These are phyloP conservation scores for Ceratocystiopsis sp. DNA, from an alignment of 2,329 filamentous ascomycete species.

Conservation along the genomic window DNA sequence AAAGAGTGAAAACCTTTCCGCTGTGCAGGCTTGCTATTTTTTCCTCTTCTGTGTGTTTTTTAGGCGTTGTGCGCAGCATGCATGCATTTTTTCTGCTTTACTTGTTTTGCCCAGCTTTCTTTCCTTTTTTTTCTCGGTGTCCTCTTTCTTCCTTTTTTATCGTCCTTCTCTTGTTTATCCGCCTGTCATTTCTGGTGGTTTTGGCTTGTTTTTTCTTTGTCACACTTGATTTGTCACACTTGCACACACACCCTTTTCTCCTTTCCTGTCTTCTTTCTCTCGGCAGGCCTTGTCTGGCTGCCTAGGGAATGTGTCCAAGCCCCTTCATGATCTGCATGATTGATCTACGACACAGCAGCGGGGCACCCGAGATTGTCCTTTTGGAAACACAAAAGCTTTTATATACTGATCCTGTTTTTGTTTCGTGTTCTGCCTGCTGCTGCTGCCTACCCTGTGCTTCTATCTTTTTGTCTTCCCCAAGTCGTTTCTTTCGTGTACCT, in stretches of 20 bases:
- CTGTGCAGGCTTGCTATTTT: background rate
- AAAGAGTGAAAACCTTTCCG: constrained; percentile 1
- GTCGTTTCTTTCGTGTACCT: constrained; percentile 3
- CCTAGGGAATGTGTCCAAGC: background rate
- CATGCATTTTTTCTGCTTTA: background rate
- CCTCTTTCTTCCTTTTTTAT: background rate
- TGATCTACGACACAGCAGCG: constrained; percentile 13
- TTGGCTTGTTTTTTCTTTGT: background rate
- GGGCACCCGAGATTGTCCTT: background rate
- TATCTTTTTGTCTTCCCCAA: background rate
- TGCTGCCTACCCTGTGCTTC: background rate
- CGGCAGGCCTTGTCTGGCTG: no score
- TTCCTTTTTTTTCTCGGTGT: background rate
- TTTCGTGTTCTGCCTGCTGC: background rate
- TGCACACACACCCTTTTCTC: no score
- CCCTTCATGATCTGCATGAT: constrained; percentile 4
- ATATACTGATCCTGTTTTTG: background rate
- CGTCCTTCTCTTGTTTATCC: background rate
- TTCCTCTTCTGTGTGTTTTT: background rate
- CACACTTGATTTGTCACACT: background rate
- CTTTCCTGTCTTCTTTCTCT: no score
- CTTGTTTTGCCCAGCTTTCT: background rate
- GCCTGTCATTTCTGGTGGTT: background rate
- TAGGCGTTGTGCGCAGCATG: constrained; percentile 1
- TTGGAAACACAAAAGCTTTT: background rate